Conservation (phyloP, 2,329 filamentous ascomycete genomes). For the Sarocladiaceae sp. region DNA sequence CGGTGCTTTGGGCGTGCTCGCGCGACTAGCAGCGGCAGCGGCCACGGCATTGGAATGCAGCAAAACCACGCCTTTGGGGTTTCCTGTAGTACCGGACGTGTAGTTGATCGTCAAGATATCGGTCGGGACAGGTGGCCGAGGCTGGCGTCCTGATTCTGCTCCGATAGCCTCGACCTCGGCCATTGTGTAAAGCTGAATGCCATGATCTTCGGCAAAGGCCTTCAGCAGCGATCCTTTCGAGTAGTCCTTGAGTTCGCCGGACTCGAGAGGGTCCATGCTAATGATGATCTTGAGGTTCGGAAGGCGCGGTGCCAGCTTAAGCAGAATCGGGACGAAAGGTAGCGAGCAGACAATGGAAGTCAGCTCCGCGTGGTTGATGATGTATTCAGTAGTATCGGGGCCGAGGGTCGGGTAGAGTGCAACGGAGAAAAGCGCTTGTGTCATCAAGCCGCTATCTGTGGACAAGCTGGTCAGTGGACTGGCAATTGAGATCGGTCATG, state of each 20-base stretch:
- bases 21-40: constrained; percentile 58
- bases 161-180: constrained; percentile 79
- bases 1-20: constrained; percentile 44
- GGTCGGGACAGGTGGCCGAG: constrained; percentile 66
- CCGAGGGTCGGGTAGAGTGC: constrained; percentile 96
- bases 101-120: constrained; percentile 90
- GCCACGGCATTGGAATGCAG: constrained; percentile 79
- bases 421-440: constrained; percentile 83
- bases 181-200: constrained; percentile 76
- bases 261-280: constrained; percentile 76
- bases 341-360: constrained; percentile 73
- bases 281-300: constrained; percentile 84
- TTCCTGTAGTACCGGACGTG: constrained; percentile 79
- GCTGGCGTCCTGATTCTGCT: constrained; percentile 61
- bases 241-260: constrained; percentile 69
- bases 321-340: constrained; percentile 72
- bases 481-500: too few relatives aligned
- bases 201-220: constrained; percentile 67
- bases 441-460: constrained; percentile 51
- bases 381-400: constrained; percentile 87
- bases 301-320: constrained; percentile 73
- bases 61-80: constrained; percentile 79
- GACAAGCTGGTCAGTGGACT: constrained; percentile 1
- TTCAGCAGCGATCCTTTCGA: constrained; percentile 79
- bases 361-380: constrained; percentile 85